A percentile compares a stretch with the other conserved stretches of the same genome.
phyloP scores from a whole-genome alignment of 2,329 filamentous ascomycete species.

The Truncatella angustata region DNA sequence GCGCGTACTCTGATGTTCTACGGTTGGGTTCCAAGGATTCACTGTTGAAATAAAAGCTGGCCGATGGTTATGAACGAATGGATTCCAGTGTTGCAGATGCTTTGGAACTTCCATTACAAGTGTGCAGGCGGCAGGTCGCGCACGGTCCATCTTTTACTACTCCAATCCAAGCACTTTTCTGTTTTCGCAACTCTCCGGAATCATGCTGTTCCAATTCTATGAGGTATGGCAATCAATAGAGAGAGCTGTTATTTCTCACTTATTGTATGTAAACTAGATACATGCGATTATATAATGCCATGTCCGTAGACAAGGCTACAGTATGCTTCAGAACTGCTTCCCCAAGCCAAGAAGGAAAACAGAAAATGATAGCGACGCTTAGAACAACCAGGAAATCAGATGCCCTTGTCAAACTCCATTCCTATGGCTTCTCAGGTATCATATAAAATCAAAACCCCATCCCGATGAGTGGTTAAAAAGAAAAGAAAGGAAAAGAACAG shows the following conservation, averaged over 20 bases:
- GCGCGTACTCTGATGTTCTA: no score
- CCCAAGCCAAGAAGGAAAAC: not conserved
- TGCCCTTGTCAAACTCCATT: slow-evolving; percentile 4
- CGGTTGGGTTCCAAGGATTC: no score
- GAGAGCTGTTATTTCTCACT: not conserved
- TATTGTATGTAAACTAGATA: not conserved
- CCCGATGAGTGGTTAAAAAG: slow-evolving; percentile 17
- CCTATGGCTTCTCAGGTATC: slow-evolving; percentile 18
- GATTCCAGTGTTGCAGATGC: no score
- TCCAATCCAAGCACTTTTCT: no score
- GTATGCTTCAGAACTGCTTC: not conserved
- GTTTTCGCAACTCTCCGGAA: no score
- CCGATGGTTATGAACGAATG: no score
- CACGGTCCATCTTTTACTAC: no score
- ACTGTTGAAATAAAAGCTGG: no score
- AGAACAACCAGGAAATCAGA: slow-evolving; percentile 4
- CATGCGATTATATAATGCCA: slow-evolving; percentile 3
- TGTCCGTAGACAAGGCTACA: not conserved
- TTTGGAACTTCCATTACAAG: no score
- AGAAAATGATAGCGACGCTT: slow-evolving; percentile 1
- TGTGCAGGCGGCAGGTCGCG: no score
- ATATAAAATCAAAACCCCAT: slow-evolving; percentile 9
- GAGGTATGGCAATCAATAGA: not conserved
- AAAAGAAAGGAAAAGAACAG: slow-evolving; percentile 17
- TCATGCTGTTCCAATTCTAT: no score